Conservation (phyloP, 768 basidiomycete genomes). For the Terana coerulea region DNA sequence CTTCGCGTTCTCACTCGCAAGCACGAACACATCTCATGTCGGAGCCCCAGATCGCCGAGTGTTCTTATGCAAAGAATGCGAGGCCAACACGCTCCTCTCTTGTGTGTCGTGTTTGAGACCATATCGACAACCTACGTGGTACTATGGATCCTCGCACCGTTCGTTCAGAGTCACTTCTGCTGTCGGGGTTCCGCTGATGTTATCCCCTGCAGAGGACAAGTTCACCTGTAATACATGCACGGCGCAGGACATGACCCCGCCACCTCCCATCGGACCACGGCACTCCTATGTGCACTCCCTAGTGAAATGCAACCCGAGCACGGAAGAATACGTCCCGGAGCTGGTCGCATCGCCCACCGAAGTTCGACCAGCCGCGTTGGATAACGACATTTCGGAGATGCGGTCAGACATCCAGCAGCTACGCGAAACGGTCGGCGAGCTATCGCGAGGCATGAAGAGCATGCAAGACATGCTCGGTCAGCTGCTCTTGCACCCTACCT, state of each 20-base stretch:
- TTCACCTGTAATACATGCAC: background rate
- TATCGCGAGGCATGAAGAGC: no score
- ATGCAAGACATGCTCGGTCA: no score
- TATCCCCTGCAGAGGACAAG: background rate
- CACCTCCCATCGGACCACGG: background rate
- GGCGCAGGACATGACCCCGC: background rate
- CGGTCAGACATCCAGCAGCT: no score
- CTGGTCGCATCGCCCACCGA: no score
- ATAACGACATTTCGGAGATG: no score
- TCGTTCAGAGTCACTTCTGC: background rate
- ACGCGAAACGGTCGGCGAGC: no score
- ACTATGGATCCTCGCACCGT: background rate
- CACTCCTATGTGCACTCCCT: background rate
- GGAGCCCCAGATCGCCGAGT: background rate
- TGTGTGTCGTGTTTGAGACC: constrained; percentile 3
- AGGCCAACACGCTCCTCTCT: background rate
- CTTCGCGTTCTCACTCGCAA: background rate
- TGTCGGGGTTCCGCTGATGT: background rate
- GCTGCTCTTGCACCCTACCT: no score
- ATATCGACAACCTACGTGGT: constrained; percentile 8
- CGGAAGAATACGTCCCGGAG: no score
- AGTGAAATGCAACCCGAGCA: background rate
- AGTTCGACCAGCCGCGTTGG: no score
- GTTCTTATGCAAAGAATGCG: constrained; percentile 15
- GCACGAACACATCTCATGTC: background rate